Base-by-base conservation (phyloP, 1,139 yeast species). In the Ogataea hybrid region DNA sequence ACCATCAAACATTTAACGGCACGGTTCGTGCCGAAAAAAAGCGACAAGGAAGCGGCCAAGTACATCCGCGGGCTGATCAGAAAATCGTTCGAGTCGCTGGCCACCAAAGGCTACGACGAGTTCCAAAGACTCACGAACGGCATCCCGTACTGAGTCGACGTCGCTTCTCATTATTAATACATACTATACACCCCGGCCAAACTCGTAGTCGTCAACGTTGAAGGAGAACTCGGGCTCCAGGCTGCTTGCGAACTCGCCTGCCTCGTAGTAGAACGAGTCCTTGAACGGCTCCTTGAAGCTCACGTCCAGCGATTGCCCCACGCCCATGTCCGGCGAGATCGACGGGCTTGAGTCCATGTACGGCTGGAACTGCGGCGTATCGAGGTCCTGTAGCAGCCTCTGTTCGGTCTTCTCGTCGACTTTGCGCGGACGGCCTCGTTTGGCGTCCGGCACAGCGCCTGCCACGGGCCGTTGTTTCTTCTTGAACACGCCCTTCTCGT, bases 101-200 rank as follows among this genome's bases (percentile, higher is more conserved):
- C 83, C 59, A 92, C 98, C 32, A 85, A 84, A 64, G 97, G 97
- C 17, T 94, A 94, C 63, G 99, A 94, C 62, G 97, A 90, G 68
- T 94, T 94, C 79, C 99, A 94, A 67, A 75, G 95, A 58, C 62
- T 92, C 51, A 92, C 98, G 35, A 92, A 92, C 60, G 98, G 98
- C 48, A 92, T 92, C 64, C 97, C 97, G 14, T 90, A 89, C 59
- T 88, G 69, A 31, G 12, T 6, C n/a, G 11, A 14, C 16, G 31
- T 14, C 18, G 18, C 18, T 14, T 15, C 16, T 15, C 12, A 25
- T 34, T 17, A 12, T n/a, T 18, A 11, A 32, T 32, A 31, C 22
- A 32, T 32, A 32, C 41, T 37, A 37, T 32, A 37, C 41, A 37
- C 36, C 41, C 22, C 41, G 18, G 27, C 32, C 35, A 25, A 37